Base-by-base conservation (phyloP, 345 rosid species). In the Euphorbia tirucalli region DNA sequence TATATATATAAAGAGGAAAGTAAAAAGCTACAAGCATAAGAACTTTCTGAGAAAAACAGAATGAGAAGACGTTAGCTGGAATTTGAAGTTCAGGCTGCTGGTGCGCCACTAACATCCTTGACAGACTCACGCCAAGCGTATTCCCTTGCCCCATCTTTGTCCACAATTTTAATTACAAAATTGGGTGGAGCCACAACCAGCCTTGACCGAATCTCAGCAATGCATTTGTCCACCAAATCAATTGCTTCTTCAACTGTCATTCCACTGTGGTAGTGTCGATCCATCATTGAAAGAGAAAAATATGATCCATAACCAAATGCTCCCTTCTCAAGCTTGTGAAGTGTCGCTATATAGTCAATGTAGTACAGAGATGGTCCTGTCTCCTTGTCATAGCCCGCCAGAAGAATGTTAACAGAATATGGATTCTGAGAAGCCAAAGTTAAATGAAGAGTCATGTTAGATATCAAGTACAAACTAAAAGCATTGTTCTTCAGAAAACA, bases 341-440 rank as follows among this genome's bases (percentile, higher is more conserved):
- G 89, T 19, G 92, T 87, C 48, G 96, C 95, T 54, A 90, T 89
- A 82, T 88, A 89, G 79, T 93, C 97, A 0, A 93, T 86, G 82
- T 89, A 93, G 86, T 89, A 93, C 13, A 93, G 89, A 32, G 97
- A 87, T 59, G 96, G 88, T 11, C 97, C 96, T 3, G 87, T 85
- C 79, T 91, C 93, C 76, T 88, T 87, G 85, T 91, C 97, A 7
- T 89, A 91, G 15, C 98, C 98, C 71, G 97, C 97, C 80, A 93
- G 65, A 63, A 91, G 88, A 62, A 91, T 83, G 87, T 91, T 89
- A 63, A 93, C 98, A 2, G 56, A 83, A 75, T 91, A 93, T 0
- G 98, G 97, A 58, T 82, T 93, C 96, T 90, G 84, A 59, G 4
- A 44, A 44, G 28, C 69, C 69, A 66, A 60, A 48, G 4, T 0